Evolutionary conservation across 805 yeast species (phyloP), one percentile per base, ranked within the genome.

Genomic region (Yamadazyma sp.): DNA sequence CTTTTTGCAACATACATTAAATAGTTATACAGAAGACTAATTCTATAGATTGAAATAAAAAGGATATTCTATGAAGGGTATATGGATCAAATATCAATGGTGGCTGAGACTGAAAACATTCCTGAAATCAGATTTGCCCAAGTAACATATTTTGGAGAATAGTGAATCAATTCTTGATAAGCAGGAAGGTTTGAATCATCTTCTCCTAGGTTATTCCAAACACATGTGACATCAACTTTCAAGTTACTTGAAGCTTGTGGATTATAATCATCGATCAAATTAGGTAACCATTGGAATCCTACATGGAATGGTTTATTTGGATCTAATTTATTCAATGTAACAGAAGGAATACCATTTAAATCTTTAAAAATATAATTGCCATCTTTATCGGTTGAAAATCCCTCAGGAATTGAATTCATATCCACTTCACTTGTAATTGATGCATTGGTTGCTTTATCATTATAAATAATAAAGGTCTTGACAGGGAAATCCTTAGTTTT

Each of bases 221-320:
- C 77, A 53, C 96, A 88, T 16, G 74, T 66, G 7, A 87, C 70
- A 6, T 63, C 56, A 1, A 87, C 70, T 7, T 79, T 81, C 32
- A 86, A 56, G 23, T 38, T 62, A 53, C 48, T 63, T 21, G 58
- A 56, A 14, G 56, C 33, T 5, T 34, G 37, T 3, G 29, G 12
- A 12, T 20, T 23, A n/a, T 55, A 57, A 11, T 50, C 58, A 27
- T 68, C 78, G 19, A 69, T 68, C 10, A 72, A 60, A 35, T 70
- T 70, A 4, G 94, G 94, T 22, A 82, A 63, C 95, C 95, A 86
- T 50, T 84, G 84, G 32, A 86, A 47, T 2, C 81, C 84, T 28
- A 86, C 40, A 44, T 73, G 84, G 49, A 76, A 82, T 1, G 65
- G 48, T 32, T 68, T 66, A 4, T 72, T 63, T 80, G 86, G 80